Evolutionary conservation across 331 rosid species (phyloP), one percentile per base, ranked within the genome.

Genomic region (Stylosanthes scabra): DNA sequence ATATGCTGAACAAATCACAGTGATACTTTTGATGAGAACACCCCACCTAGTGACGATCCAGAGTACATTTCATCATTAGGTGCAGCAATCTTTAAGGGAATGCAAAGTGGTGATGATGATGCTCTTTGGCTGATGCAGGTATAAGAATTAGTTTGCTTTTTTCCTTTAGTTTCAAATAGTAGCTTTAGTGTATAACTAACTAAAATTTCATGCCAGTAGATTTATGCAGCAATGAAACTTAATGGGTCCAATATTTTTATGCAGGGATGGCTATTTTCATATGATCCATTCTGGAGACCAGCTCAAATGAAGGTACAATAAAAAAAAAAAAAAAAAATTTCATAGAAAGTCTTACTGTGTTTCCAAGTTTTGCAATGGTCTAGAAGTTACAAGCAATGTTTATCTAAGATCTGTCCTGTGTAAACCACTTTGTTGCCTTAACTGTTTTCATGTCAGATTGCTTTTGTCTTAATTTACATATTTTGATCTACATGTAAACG

Each of bases 61-160:
- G 81, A 82, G 68, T 90, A 86, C 83, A 88, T 88, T 60, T 90
- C 97, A 75, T 78, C 93, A 49, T 77, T 90, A 39, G 97, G 92
- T 34, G 83, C 88, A 11, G 82, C 93, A 85, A 85, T 62, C 70
- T 90, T 83, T 66, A 85, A 75, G 67, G 97, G 93, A 71, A 83
- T 90, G 90, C 89, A 85, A 84, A 86, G 85, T 57, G 97, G 93
- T 68, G 97, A 90, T 77, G 20, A 56, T 29, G 83, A 83, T 3
- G 92, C 90, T 75, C 83, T 86, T 65, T 88, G 97, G 97, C 77
- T 88, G 79, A 90, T 90, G 97, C 97, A 90, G 92, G 97, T 90
- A 68, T 77, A 41, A 14, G 49, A 54, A 39, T 34, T 68, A 16
- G 59, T 62, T 60, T 34, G 12, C n/a, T 16, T 47, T 50, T 14